Conservation (phyloP, 2,329 filamentous ascomycete species). For the Clarireedia homoeocarpa region DNA sequence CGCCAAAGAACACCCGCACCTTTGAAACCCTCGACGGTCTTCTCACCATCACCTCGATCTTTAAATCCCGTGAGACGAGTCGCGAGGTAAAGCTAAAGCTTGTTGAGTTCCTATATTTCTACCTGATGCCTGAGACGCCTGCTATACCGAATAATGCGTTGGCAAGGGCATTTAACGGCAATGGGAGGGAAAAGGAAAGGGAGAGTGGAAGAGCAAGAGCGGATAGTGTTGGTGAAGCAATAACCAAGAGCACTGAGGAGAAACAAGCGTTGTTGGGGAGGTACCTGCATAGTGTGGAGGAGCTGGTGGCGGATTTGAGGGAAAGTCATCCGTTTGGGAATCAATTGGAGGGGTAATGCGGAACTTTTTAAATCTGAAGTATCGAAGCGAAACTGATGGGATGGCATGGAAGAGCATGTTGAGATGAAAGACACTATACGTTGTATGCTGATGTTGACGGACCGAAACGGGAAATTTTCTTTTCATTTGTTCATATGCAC, state of each 20-base stretch:
- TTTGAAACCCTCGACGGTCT: constrained; percentile 91
- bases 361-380: neutral
- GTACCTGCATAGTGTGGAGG: constrained; percentile 54
- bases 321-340: constrained; percentile 69
- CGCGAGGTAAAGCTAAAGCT: constrained; percentile 90
- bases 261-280: constrained; percentile 58
- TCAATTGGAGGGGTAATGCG: constrained; percentile 38
- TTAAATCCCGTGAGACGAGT: constrained; percentile 79
- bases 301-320: constrained; percentile 63
- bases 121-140: constrained; percentile 86
- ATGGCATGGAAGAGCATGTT: neutral
- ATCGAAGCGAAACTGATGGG: neutral
- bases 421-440: neutral
- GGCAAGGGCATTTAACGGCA: constrained; percentile 40
- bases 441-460: neutral
- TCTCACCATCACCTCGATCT: constrained; percentile 82
- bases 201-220: constrained; percentile 29
- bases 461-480: too few relatives aligned
- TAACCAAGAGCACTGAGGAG: constrained; percentile 49
- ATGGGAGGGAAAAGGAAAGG: constrained; percentile 57
- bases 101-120: constrained; percentile 98
- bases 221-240: constrained; percentile 33
- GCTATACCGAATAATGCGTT: constrained; percentile 43
- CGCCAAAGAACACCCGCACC: constrained; percentile 78
- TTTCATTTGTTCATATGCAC: neutral